Base-by-base conservation (phyloP, 768 basidiomycete species). In the Pulveroboletus sp. region DNA sequence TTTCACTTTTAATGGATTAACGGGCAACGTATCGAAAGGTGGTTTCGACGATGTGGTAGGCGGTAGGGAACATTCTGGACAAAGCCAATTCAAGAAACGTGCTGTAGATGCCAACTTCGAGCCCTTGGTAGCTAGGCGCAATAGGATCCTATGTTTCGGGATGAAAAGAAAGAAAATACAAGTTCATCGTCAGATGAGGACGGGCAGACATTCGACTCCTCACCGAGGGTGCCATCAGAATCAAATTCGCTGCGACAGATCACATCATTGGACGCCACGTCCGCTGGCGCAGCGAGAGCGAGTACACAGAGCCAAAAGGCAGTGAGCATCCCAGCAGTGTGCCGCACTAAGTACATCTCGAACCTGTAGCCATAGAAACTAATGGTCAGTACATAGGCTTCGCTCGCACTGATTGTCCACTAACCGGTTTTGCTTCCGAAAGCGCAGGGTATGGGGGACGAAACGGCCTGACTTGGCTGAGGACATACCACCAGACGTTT, bases 341-440 rank as follows among this genome's bases (percentile, higher is more conserved):
- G 7, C 3, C 4, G 46, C 8, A 33, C 5, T 11, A 54, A 38
- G 26, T 31, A 26, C 52, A 55, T 55, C 21, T 11, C 35, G 11
- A 21, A 21, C 17, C 51, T 54, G 30, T 32, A 6, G 11, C 5
- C 15, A 35, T 14, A 18, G 3, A 28, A 9, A 9, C 28, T 1
- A 12, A 21, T 7, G 12, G 9, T 49, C 3, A 41, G 21, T 21
- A 21, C 21, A 21, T 21, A 3, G 31, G 15, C 18, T 14, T 45
- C 10, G 12, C 21, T 10, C 5, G 28, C 6, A 6, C 1, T 2
- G 21, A 21, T 21, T 21, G 21, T 21, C 21, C 21, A 21, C 21
- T 3, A 21, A 21, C 21, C 21, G 3, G 21, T 21, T 21, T 21
- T 21, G 21, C 21, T 1, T 33, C 27, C 24, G 15, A 32, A 18